Conservation (phyloP, 164 flowering plant genomes). For the Magnolia kwangsiensis region DNA sequence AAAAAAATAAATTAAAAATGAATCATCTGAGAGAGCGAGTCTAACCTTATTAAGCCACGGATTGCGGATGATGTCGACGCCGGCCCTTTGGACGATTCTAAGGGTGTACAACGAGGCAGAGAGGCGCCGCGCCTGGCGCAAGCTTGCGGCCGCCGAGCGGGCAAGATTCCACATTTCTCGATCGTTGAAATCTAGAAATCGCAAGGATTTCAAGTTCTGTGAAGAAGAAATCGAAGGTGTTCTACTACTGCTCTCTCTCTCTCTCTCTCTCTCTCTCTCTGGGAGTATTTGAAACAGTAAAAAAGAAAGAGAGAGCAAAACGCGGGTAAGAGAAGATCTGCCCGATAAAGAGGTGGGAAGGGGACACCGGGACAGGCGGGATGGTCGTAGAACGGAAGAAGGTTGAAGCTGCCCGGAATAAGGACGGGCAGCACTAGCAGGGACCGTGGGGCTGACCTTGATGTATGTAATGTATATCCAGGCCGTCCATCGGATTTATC, state of each 20-base stretch:
- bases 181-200: not conserved
- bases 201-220: not conserved
- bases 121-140: slow-evolving; percentile 47
- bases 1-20: not conserved
- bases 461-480: too few species aligned
- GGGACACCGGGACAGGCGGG: not conserved
- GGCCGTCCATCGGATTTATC: too few species aligned
- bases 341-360: not conserved
- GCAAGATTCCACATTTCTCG: slow-evolving; percentile 28
- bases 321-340: not conserved
- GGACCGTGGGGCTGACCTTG: not conserved
- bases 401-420: not conserved
- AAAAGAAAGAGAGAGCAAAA: not conserved
- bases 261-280: not conserved
- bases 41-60: slow-evolving; percentile 97
- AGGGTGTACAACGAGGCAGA: slow-evolving; percentile 65
- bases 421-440: not conserved
- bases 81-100: slow-evolving; percentile 88
- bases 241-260: not conserved
- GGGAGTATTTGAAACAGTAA: not conserved
- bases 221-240: not conserved
- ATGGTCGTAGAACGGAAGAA: not conserved
- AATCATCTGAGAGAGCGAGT: not conserved
- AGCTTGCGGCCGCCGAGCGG: slow-evolving; percentile 23
- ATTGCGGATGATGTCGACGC: slow-evolving; percentile 93